phyloP scores from a whole-genome alignment of 2,329 filamentous ascomycete species.

The Aureobasidium subglaciale region DNA sequence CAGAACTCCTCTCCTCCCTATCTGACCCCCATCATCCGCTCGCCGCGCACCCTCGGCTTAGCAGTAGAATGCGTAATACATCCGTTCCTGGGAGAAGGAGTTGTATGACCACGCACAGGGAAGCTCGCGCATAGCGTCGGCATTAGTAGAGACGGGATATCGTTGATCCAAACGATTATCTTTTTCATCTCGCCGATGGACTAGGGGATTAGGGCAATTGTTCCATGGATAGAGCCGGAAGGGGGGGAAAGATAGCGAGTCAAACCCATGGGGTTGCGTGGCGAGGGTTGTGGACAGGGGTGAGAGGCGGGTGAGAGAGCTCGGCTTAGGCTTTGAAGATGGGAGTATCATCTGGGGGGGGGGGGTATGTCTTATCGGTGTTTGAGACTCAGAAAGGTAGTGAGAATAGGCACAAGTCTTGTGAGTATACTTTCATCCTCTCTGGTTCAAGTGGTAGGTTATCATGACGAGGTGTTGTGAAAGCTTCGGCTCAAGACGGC shows the following conservation, averaged over 20 bases:
- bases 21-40: neutral
- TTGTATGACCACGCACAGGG: neutral
- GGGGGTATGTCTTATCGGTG: neutral
- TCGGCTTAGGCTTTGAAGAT: no score
- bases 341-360: no score
- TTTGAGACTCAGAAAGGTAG: neutral
- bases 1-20: neutral
- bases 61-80: neutral
- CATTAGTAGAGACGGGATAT: neutral
- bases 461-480: no score
- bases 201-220: neutral
- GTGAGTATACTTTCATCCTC: neutral
- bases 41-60: neutral
- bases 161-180: neutral
- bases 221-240: neutral
- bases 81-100: neutral
- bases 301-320: no score
- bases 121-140: neutral
- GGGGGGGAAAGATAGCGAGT: neutral
- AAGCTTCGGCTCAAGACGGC: slow-evolving; percentile 2
- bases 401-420: neutral
- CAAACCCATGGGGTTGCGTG: slow-evolving; percentile 1
- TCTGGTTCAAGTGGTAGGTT: no score
- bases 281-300: neutral
- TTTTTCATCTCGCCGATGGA: neutral